These are phyloP conservation scores for Marchantia paleacea DNA, from an alignment of 225 moss, liverwort and hornwort genomes.

Conservation along the genomic window DNA sequence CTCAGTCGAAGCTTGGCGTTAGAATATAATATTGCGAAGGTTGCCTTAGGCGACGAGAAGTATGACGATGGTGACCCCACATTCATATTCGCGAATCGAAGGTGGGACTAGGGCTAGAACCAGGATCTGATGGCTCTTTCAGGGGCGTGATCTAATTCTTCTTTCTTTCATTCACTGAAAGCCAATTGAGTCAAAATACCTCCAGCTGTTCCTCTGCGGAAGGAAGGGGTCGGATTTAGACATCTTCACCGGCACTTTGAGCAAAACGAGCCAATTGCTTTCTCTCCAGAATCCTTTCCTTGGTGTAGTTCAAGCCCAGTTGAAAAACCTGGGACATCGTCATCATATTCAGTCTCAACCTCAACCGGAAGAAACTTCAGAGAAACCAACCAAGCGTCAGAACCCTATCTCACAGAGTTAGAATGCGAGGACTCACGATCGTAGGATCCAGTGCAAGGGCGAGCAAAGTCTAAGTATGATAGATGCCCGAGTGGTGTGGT, in stretches of 20 bases:
- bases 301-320: slow-evolving; percentile 19
- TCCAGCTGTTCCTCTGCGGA: no score
- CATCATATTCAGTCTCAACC: background rate
- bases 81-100: no score
- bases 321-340: slow-evolving; percentile 9
- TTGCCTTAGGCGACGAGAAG: no score
- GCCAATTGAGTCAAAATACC: no score
- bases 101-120: no score
- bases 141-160: no score
- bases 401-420: background rate
- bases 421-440: background rate
- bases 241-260: slow-evolving; percentile 4
- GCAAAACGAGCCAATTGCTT: slow-evolving; percentile 28
- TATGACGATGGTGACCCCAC: no score
- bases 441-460: background rate
- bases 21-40: no score
- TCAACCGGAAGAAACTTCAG: background rate
- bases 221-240: background rate
- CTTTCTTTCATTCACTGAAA: no score
- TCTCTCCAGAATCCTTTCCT: slow-evolving; percentile 27
- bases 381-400: background rate
- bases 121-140: no score
- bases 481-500: background rate
- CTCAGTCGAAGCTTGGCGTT: no score
- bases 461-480: background rate